A percentile compares a stretch with the other conserved stretches of the same genome.
phyloP scores from a whole-genome alignment of 1,139 yeast species.

The Pichia sp. region DNA sequence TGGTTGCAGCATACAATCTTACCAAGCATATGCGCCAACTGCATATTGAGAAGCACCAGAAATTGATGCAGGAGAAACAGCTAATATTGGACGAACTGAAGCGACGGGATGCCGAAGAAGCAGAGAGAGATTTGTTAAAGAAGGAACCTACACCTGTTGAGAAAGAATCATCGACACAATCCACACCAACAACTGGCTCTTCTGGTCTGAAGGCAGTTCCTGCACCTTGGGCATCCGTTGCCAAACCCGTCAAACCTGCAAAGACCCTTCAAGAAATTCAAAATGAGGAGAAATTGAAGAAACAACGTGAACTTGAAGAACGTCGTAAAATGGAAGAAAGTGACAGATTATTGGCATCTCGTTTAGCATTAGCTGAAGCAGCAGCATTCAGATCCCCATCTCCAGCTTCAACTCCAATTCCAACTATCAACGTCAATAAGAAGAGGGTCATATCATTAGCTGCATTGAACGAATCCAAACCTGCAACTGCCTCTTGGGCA shows the following conservation, averaged over 20 bases:
- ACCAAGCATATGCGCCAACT: too few relatives aligned
- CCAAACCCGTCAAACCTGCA: slow-evolving; percentile 33
- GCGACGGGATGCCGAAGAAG: too few relatives aligned
- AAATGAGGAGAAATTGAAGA: slow-evolving; percentile 53
- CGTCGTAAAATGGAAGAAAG: slow-evolving; percentile 18
- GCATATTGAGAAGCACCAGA: too few relatives aligned
- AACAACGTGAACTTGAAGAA: slow-evolving; percentile 23
- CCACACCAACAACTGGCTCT: too few relatives aligned
- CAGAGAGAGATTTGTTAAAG: too few relatives aligned
- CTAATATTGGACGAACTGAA: too few relatives aligned
- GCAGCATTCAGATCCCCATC: slow-evolving; percentile 5
- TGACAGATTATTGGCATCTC: slow-evolving; percentile 26
- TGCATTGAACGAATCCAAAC: slow-evolving; percentile 1
- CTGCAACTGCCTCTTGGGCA: slow-evolving; percentile 43
- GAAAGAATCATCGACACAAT: too few relatives aligned
- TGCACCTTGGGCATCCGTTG: slow-evolving; percentile 52
- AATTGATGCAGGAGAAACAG: too few relatives aligned
- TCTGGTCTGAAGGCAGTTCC: slow-evolving; percentile 27
- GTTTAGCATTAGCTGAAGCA: slow-evolving; percentile 24
- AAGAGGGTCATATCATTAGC: slow-evolving; percentile 8
- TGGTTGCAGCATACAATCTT: too few relatives aligned
- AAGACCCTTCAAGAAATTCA: slow-evolving; percentile 66
- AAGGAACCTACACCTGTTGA: too few relatives aligned
- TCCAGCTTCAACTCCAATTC: too few relatives aligned
- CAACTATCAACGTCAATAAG: slow-evolving; percentile 8